These are phyloP conservation scores for Corymbia citriodora DNA, from an alignment of 441 rosid genomes.

Conservation along the genomic window DNA sequence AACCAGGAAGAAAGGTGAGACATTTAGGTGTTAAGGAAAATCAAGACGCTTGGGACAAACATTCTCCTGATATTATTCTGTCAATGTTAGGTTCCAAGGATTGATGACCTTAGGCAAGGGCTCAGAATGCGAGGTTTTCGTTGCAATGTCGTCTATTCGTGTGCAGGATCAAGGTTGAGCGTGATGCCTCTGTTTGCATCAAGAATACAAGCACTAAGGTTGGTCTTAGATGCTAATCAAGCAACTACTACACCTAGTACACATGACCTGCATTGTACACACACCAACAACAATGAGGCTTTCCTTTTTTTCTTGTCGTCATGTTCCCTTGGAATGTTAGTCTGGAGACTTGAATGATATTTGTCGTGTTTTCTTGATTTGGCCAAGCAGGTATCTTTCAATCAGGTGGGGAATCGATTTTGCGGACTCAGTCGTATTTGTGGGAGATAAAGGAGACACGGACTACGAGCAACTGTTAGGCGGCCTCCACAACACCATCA, in stretches of 20 bases:
- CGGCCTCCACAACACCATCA: slow-evolving; percentile 67
- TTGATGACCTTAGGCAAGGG: slow-evolving; percentile 69
- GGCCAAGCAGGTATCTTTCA: slow-evolving; percentile 66
- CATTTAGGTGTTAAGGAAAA: not conserved
- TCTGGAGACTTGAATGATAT: not conserved
- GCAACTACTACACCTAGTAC: not conserved
- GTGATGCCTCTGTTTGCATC: slow-evolving; percentile 80
- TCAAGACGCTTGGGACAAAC: not conserved
- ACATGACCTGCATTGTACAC: not conserved
- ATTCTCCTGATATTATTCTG: slow-evolving; percentile 5
- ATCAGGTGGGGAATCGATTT: slow-evolving; percentile 81
- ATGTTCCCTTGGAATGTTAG: not conserved
- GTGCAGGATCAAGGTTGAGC: slow-evolving; percentile 64
- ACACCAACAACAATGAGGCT: not conserved
- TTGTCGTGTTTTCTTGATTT: not conserved
- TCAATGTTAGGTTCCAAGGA: slow-evolving; percentile 49
- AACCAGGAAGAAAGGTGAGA: slow-evolving; percentile 66
- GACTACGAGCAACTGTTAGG: slow-evolving; percentile 67
- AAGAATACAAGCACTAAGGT: slow-evolving; percentile 87
- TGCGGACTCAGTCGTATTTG: slow-evolving; percentile 50
- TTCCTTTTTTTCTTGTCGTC: not conserved
- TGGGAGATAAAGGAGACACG: slow-evolving; percentile 88
- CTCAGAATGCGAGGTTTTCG: slow-evolving; percentile 87
- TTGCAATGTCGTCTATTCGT: slow-evolving; percentile 66
- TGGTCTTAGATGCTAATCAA: not conserved